phyloP scores from a whole-genome alignment of 352 stramenopile species.

The Phytophthora cactorum region DNA sequence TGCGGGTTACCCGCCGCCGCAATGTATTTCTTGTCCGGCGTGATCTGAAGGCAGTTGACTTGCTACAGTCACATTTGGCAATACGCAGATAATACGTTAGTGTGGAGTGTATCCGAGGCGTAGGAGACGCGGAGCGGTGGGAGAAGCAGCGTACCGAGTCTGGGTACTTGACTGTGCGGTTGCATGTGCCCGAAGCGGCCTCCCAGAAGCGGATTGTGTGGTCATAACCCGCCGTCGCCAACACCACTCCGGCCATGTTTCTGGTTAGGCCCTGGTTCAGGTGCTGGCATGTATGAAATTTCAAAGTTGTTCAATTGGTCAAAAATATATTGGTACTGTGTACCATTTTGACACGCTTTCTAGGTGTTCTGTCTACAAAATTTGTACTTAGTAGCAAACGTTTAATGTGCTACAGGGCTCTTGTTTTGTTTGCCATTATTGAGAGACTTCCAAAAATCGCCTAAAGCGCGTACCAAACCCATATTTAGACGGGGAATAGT shows the following conservation, averaged over 20 bases:
- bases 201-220: constrained; percentile 99
- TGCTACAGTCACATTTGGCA: constrained; percentile 47
- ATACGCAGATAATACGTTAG: background rate
- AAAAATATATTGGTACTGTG: too few relatives aligned
- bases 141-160: constrained; percentile 80
- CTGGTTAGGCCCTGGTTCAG: background rate
- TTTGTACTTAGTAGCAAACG: too few relatives aligned
- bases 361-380: too few relatives aligned
- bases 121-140: constrained; percentile 4
- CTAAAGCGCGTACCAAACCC: too few relatives aligned
- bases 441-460: too few relatives aligned
- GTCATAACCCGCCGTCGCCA: constrained; percentile 97
- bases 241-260: constrained; percentile 91
- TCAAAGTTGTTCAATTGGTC: too few relatives aligned
- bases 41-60: constrained; percentile 98
- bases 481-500: too few relatives aligned
- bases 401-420: too few relatives aligned
- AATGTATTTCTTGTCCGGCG: constrained; percentile 97
- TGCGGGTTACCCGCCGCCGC: constrained; percentile 97
- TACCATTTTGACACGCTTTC: too few relatives aligned
- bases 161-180: constrained; percentile 95
- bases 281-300: too few relatives aligned
- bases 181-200: constrained; percentile 94
- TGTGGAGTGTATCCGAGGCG: background rate
- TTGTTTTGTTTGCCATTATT: too few relatives aligned